Base-by-base conservation (phyloP, 1,284 basidiomycete species). In the Ustilago cynodontis region DNA sequence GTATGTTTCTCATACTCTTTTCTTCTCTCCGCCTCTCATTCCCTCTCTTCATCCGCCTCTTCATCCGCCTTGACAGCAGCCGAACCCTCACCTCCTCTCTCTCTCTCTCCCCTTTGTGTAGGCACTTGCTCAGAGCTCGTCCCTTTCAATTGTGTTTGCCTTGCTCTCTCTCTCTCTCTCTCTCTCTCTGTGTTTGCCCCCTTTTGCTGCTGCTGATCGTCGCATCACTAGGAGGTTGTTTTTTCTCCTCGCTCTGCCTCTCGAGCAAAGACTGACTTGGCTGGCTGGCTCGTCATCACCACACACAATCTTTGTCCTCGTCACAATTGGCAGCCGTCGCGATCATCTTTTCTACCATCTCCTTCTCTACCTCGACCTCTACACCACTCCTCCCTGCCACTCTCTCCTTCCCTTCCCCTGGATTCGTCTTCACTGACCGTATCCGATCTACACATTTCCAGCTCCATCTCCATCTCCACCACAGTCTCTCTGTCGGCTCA, bases 311-410 rank as follows among this genome's bases (percentile, higher is more conserved):
- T 16, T 7, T 26, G 43, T 53, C 37, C 24, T 49, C 51, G 39
- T 56, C 50, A 8, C 41, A 39, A 53, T 50, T 49, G 26, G 24
- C 18, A 13, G 28, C 26, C 61, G 39, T 43, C 67, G 55, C 57
- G 55, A 64, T 60, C 55, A 50, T 64, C 65, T 49, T 53, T 47
- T 35, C 41, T 35, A 24, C 16, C 57, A 37, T 62, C 60, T 41
- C 35, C 51, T 54, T 20, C 55, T 53, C 64, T 43, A 51, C 22
- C 55, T 53, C 64, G 33, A 51, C 22, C 51, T 55, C 43, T 29
- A 41, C 45, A 35, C n/a, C 24, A 31, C 29, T 37, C 24, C 35
- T 37, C 33, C 31, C 53, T 28, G 49, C 41, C 51, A 1, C 26
- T 43, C 28, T 20, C 39, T 49, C n/a, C 45, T 33, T 33, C 56